Base-by-base conservation (phyloP, 2,329 filamentous ascomycete species). In the Tolypocladium album region DNA sequence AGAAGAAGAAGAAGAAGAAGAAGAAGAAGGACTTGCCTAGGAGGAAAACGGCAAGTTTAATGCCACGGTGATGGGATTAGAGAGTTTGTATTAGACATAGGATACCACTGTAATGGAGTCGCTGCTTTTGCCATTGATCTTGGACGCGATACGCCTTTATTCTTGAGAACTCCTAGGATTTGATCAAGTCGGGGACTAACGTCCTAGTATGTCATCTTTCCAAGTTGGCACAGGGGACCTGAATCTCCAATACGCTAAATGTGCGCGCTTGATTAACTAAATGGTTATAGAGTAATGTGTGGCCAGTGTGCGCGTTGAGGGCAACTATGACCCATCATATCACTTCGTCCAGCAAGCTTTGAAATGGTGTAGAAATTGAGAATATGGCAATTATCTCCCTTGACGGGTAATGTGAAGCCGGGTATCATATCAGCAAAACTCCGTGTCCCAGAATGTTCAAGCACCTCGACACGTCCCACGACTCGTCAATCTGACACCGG, bases 381-480 rank as follows among this genome's bases (percentile, higher is more conserved):
- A 13, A 13, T 47, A 24, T 11, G 9, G 15, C 2, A 24, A 22
- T 24, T 13, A 3, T 47, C n/a, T 24, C 3, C 9, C 43, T 5
- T 36, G 34, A 9, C 2, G n/a, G 17, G 13, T 24, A 59, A 22
- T 38, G 20, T 53, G 40, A 31, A 42, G 34, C 55, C 60, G 66
- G 67, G 65, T 69, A 69, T 71, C 62, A 76, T 61, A 76, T 73
- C 61, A 77, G 57, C 59, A 77, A 69, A 64, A 75, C 70, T 59
- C 71, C 68, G 60, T 76, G 71, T 34, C 75, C 75, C 20, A 76
- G 64, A 50, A 74, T 66, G 59, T 73, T 75, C 60, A 80, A 67
- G 61, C 76, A 80, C 58, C 72, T 74, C 17, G 71, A 70, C 52
- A 79, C 62, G 59, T 79, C 78, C 77, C 76, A 80, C 24, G 67